Conservation (phyloP, 1,284 basidiomycete genomes). For the Fomitiporia mediterranea region DNA sequence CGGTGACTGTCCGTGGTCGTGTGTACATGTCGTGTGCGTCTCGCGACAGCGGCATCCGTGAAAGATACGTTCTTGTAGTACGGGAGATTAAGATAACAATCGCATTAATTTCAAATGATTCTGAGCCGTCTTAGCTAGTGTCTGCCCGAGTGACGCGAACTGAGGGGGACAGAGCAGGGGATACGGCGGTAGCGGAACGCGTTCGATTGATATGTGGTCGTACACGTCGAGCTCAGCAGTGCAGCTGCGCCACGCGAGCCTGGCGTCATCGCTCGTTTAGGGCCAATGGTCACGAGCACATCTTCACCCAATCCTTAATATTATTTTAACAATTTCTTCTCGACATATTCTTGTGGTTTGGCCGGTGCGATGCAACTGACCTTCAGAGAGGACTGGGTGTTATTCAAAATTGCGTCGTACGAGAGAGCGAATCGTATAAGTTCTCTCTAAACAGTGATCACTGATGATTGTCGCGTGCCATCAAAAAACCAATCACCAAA, state of each 20-base stretch:
- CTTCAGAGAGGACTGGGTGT: too few relatives aligned
- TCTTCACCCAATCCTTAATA: background rate
- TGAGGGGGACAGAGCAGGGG: background rate
- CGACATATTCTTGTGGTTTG: too few relatives aligned
- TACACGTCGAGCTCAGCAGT: background rate
- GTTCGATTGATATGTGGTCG: background rate
- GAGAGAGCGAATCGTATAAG: too few relatives aligned
- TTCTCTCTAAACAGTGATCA: too few relatives aligned
- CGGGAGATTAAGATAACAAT: background rate
- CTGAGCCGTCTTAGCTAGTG: background rate
- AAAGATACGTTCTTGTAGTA: background rate
- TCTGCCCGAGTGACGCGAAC: constrained; percentile 3
- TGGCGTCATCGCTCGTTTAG: too few relatives aligned
- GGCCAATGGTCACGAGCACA: too few relatives aligned
- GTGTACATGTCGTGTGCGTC: background rate
- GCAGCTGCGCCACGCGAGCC: too few relatives aligned
- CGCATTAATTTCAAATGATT: background rate
- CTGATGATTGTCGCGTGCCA: background rate
- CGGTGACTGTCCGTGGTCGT: background rate
- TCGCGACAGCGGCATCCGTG: constrained; percentile 1
- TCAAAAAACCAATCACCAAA: background rate
- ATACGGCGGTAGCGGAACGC: background rate
- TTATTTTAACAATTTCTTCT: too few relatives aligned
- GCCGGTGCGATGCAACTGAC: too few relatives aligned
- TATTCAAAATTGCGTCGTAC: too few relatives aligned